Percentiles rank a stretch among this genome's conserved stretches.
Evolutionary conservation across 23 red algal genomes (phyloP).

Genomic region (Agarophyton chilense): DNA sequence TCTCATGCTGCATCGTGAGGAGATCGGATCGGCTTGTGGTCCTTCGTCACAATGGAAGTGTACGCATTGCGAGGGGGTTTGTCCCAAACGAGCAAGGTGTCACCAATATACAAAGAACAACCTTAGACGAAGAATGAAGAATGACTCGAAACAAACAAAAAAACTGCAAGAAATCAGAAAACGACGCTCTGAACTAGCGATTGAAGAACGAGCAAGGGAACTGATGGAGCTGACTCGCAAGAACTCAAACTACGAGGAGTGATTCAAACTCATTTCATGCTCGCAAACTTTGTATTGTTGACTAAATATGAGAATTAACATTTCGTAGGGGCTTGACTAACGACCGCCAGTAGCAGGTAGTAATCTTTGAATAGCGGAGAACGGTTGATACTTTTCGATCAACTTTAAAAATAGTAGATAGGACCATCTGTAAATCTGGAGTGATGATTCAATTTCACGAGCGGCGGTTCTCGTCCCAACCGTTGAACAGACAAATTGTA

Average conservation of each 20-base stretch:
- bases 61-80: constrained; percentile 39
- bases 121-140: constrained; percentile 21
- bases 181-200: neutral
- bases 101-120: constrained; percentile 59
- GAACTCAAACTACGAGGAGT: neutral
- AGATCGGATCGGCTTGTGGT: neutral
- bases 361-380: too few species aligned
- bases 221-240: neutral
- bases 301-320: too few species aligned
- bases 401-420: too few species aligned
- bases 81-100: constrained; percentile 34
- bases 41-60: constrained; percentile 26
- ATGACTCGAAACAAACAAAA: neutral
- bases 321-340: too few species aligned
- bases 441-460: too few species aligned
- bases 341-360: too few species aligned
- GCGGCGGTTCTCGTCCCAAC: too few species aligned
- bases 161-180: neutral
- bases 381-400: too few species aligned
- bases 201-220: neutral
- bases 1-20: constrained; percentile 28
- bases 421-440: too few species aligned
- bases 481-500: too few species aligned
- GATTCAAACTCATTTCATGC: neutral
- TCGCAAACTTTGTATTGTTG: neutral